Evolutionary conservation across 805 yeast species (phyloP).

Genomic region (Metschnikowia colocasiae): DNA sequence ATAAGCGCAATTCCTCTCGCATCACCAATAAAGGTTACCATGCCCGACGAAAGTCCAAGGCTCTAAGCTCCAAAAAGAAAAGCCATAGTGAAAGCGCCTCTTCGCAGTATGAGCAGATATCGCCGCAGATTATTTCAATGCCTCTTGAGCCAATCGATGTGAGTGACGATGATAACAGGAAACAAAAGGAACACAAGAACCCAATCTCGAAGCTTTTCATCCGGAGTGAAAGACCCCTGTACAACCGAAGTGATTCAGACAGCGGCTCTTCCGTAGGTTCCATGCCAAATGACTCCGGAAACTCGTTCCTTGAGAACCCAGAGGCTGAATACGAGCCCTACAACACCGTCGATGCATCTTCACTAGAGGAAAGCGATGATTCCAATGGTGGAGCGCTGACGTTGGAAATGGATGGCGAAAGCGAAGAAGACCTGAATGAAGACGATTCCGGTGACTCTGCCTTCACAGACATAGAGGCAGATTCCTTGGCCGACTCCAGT

Average conservation of each 20-base stretch:
- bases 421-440: constrained; percentile 26
- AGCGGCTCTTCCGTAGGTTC: constrained; percentile 7
- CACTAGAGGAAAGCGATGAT: background rate
- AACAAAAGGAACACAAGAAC: constrained; percentile 8
- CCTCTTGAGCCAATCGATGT: background rate
- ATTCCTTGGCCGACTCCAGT: constrained; percentile 31
- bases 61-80: constrained; percentile 4
- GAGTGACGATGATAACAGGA: background rate
- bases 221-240: constrained; percentile 7
- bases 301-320: background rate
- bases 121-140: constrained; percentile 3
- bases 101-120: background rate
- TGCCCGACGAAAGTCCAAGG: constrained; percentile 8
- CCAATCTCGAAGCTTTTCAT: constrained; percentile 15
- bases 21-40: constrained; percentile 6
- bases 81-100: constrained; percentile 2
- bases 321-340: background rate
- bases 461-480: constrained; percentile 42
- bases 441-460: constrained; percentile 38
- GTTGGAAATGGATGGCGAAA: constrained; percentile 11
- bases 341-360: background rate
- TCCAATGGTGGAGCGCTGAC: background rate
- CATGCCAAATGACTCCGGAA: background rate
- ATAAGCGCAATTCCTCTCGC: constrained; percentile 11
- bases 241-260: constrained; percentile 8